These are phyloP conservation scores for Plasmodiophora brassicae DNA, from an alignment of 208 protist genomes.

Conservation along the genomic window DNA sequence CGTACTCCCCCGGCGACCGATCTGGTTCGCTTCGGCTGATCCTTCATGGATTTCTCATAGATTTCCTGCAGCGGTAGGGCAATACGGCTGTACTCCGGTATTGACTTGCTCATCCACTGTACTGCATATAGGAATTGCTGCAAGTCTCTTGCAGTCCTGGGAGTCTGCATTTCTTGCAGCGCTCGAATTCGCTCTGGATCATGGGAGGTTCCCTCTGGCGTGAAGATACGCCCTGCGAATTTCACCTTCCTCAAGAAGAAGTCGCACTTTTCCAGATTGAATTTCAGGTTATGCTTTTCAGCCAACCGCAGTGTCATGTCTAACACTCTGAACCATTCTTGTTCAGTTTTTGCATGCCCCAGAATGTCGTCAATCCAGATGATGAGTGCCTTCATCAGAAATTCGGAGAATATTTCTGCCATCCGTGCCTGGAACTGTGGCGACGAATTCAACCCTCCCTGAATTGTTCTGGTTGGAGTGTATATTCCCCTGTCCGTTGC, in stretches of 20 bases:
- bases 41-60: background rate
- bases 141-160: background rate
- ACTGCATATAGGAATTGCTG: no score
- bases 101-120: background rate
- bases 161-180: background rate
- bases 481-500: background rate
- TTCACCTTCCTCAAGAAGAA: background rate
- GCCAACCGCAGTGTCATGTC: background rate
- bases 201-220: background rate
- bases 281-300: background rate
- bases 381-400: background rate
- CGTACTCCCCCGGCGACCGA: background rate
- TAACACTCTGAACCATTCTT: background rate
- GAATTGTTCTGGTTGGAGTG: background rate
- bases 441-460: background rate
- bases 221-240: background rate
- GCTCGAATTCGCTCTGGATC: background rate
- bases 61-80: background rate
- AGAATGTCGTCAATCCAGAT: background rate
- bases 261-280: no score
- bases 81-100: background rate
- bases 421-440: background rate
- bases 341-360: background rate
- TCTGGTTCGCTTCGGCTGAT: background rate
- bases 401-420: background rate